Evolutionary conservation across 768 basidiomycete genomes (phyloP).

Genomic region (Naematelia aurantialba): DNA sequence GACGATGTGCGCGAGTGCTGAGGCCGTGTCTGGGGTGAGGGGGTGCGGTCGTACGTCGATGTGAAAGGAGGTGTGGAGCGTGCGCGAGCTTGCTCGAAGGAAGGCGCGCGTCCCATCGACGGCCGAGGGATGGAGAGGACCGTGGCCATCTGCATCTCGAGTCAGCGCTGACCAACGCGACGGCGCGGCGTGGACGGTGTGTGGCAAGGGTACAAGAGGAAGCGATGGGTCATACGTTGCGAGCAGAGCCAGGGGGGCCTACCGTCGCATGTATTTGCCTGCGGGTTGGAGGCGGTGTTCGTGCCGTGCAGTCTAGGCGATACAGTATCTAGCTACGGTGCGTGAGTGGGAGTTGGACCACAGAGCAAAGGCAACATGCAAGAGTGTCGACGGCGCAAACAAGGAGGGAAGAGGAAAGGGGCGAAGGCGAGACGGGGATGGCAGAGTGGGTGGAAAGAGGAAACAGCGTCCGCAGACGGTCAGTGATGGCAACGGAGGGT

Average conservation of each 20-base stretch:
- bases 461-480: not conserved
- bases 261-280: not conserved
- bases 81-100: conserved; percentile 36
- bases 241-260: not conserved
- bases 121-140: conserved; percentile 26
- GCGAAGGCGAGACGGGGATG: not conserved
- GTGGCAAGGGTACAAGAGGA: not conserved
- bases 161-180: not conserved
- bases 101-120: conserved; percentile 38
- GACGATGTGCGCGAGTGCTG: conserved; percentile 8
- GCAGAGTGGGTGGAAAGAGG: too few relatives aligned
- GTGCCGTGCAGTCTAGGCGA: not conserved
- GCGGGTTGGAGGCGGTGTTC: not conserved
- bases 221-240: not conserved
- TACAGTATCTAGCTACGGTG: not conserved
- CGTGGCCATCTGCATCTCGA: not conserved
- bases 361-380: not conserved
- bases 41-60: conserved; percentile 22
- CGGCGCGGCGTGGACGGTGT: too few relatives aligned
- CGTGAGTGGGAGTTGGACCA: not conserved
- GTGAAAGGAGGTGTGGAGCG: conserved; percentile 27
- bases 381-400: not conserved
- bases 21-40: conserved; percentile 17
- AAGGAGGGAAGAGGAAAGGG: not conserved
- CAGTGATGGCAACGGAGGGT: not conserved